Evolutionary conservation across 306 rosid genomes (phyloP), one percentile per base, ranked within the genome.

Genomic region (Elaeagnus macrophylla): DNA sequence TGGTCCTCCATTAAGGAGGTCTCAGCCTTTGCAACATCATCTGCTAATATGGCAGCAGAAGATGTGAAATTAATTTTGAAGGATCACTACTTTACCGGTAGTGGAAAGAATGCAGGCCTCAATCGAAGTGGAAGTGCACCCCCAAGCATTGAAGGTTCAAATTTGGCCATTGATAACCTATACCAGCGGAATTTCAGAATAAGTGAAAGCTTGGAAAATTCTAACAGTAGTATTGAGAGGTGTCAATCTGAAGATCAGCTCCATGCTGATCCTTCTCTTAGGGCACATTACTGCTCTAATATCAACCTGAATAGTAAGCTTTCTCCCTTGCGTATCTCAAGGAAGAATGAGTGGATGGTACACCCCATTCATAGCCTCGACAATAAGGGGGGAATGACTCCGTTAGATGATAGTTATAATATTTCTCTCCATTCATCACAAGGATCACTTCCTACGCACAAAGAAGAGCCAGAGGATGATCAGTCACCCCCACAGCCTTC

Each of bases 381-480:
- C 59, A 67, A 58, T 40, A 76, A 72, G 57, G 55, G 62, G 72
- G 53, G 68, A 71, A 49, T 49, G 65, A 71, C 74, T 65, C 68
- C 77, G 56, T 62, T 66, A 55, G 93, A 84, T 78, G 86, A 78
- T 62, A 69, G 72, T 18, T 48, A 71, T 36, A 75, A 70, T 32
- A 78, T 69, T 53, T 74, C 83, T 35, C 70, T 71, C 48, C 78
- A 62, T 53, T 45, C 73, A 53, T 67, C 81, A 13, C 81, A 54
- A 59, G 77, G 80, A 51, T 75, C 77, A 43, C 86, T 80, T 61
- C 70, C 85, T 60, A 72, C 86, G 10, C 95, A 80, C 60, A 74
- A 62, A 69, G 94, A 82, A 67, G 88, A 79, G 76, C 69, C 77
- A 18, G 81, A 77, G 62, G 91, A 90, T 65, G 93, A 85, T 61